Percentiles rank a stretch among this genome's conserved stretches.
These are phyloP conservation scores for Aquilaria malaccensis DNA, from an alignment of 345 rosid species.

Conservation along the genomic window DNA sequence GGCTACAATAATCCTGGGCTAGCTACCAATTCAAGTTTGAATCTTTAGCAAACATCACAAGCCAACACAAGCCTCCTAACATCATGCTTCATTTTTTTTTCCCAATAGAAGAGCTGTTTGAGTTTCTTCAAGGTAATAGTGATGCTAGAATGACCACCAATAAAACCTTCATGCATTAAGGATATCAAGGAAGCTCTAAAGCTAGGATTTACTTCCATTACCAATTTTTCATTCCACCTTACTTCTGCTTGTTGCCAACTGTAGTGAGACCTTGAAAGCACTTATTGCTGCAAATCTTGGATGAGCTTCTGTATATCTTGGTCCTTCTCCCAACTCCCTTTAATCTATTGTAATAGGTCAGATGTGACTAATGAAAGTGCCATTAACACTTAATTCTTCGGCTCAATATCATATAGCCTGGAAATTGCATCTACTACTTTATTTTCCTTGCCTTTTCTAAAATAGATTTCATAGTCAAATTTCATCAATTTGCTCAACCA, in stretches of 20 bases:
- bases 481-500: neutral
- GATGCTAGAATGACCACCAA: neutral
- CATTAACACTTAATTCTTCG: neutral
- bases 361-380: neutral
- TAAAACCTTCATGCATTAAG: neutral
- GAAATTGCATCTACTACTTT: neutral
- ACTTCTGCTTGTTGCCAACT: too few species aligned
- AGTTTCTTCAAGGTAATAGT: neutral
- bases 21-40: neutral
- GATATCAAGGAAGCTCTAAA: neutral
- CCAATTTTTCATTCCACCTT: too few species aligned
- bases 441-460: neutral
- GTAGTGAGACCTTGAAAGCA: too few species aligned
- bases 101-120: neutral
- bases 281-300: neutral
- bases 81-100: neutral
- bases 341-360: neutral
- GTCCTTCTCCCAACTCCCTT: neutral
- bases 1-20: neutral
- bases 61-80: neutral
- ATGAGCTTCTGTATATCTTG: neutral
- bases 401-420: too few species aligned
- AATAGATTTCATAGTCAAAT: neutral
- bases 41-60: neutral
- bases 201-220: too few species aligned